phyloP scores from a whole-genome alignment of 1,284 basidiomycete species.

The Naganishia cerealis region DNA sequence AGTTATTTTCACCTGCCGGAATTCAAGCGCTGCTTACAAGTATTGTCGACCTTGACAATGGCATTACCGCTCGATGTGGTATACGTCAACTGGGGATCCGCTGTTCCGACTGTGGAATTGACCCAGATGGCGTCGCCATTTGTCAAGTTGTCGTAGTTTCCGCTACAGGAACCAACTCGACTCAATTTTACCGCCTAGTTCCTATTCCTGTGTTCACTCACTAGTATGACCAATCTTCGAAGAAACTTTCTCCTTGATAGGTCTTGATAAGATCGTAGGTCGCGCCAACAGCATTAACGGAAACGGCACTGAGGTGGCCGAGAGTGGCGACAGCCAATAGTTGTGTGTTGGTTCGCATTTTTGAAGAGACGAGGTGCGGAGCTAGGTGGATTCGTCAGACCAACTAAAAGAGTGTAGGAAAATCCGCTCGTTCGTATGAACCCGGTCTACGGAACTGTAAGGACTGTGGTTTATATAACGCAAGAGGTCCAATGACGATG shows the following conservation, averaged over 20 bases:
- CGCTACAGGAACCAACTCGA: slow-evolving; percentile 14
- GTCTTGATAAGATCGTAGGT: slow-evolving; percentile 58
- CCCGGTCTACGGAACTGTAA: neutral
- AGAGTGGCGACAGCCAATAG: slow-evolving; percentile 41
- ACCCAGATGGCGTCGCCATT: slow-evolving; percentile 66
- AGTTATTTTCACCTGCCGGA: neutral
- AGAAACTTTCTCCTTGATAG: slow-evolving; percentile 64
- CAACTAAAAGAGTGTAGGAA: neutral
- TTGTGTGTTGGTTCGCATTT: slow-evolving; percentile 32
- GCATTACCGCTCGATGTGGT: slow-evolving; percentile 65
- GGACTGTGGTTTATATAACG: neutral
- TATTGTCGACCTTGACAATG: slow-evolving; percentile 74
- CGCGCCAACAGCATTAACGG: slow-evolving; percentile 6
- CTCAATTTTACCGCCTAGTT: slow-evolving; percentile 61
- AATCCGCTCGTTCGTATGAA: neutral
- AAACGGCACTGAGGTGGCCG: slow-evolving; percentile 39
- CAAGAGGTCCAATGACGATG: no score
- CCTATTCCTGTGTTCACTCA: slow-evolving; percentile 70
- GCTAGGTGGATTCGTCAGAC: neutral
- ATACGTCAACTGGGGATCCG: slow-evolving; percentile 60
- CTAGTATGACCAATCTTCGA: slow-evolving; percentile 77
- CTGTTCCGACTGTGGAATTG: slow-evolving; percentile 56
- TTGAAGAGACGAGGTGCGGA: neutral
- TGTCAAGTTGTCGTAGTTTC: slow-evolving; percentile 61
- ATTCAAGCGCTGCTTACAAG: slow-evolving; percentile 25